Conservation (phyloP, 106 monocot genomes). For the Triglochin maritima region DNA sequence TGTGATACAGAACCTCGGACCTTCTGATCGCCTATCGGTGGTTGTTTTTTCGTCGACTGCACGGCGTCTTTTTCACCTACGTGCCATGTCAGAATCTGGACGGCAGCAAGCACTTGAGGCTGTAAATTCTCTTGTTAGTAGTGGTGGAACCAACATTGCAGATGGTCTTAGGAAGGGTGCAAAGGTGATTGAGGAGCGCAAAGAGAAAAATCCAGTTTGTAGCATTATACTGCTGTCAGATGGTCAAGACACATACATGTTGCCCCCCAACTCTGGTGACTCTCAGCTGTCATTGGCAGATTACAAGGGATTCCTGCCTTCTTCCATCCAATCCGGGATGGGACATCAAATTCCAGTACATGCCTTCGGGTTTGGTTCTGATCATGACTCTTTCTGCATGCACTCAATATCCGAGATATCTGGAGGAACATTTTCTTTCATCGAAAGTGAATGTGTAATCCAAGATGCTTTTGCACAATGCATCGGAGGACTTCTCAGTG, state of each 20-base stretch:
- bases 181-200: constrained; percentile 69
- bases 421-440: constrained; percentile 93
- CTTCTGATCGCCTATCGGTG: constrained; percentile 69
- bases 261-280: constrained; percentile 10
- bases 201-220: constrained; percentile 56
- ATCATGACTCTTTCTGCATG: constrained; percentile 64
- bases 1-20: constrained; percentile 77
- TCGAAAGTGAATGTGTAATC: constrained; percentile 64
- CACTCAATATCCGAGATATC: constrained; percentile 75
- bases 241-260: constrained; percentile 71
- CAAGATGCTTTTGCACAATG: constrained; percentile 94
- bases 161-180: constrained; percentile 66
- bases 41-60: constrained; percentile 80
- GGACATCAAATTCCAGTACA: constrained; percentile 55
- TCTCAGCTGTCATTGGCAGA: constrained; percentile 7
- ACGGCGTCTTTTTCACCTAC: constrained; percentile 63
- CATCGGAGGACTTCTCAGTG: constrained; percentile 96
- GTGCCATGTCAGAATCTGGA: constrained; percentile 63
- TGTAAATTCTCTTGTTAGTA: constrained; percentile 47
- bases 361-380: constrained; percentile 79
- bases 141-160: constrained; percentile 84
- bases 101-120: constrained; percentile 63
- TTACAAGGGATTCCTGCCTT: constrained; percentile 42
- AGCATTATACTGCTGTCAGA: constrained; percentile 89
- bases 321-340: constrained; percentile 15